Evolutionary conservation across 2,329 filamentous ascomycete species (phyloP).

Genomic region (Cordyceps sp.): DNA sequence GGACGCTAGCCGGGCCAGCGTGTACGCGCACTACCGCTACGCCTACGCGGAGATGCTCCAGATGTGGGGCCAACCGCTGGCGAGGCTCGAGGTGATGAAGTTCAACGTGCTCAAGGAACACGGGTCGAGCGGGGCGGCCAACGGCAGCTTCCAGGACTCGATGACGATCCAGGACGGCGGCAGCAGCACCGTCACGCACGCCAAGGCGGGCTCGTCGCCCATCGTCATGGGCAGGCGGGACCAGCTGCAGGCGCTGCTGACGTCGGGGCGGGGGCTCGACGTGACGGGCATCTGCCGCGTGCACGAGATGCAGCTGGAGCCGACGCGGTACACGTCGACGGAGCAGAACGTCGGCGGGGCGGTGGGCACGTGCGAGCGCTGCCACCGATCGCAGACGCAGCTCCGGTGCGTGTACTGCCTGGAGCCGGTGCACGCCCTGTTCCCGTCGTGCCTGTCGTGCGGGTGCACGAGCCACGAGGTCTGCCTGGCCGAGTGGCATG

Average conservation of each 20-base stretch:
- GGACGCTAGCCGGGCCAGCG: slow-evolving; percentile 27
- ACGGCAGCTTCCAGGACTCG: slow-evolving; percentile 18
- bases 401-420: slow-evolving; percentile 46
- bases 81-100: slow-evolving; percentile 50
- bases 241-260: slow-evolving; percentile 29
- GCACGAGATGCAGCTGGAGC: slow-evolving; percentile 46
- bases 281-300: slow-evolving; percentile 45
- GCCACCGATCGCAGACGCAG: slow-evolving; percentile 37
- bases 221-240: slow-evolving; percentile 42
- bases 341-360: slow-evolving; percentile 25
- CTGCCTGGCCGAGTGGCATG: slow-evolving; percentile 43
- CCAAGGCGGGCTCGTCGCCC: slow-evolving; percentile 26
- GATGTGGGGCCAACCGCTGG: slow-evolving; percentile 46
- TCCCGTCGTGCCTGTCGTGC: slow-evolving; percentile 43
- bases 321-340: slow-evolving; percentile 29
- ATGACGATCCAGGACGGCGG: slow-evolving; percentile 21
- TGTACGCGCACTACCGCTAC: slow-evolving; percentile 44
- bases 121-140: slow-evolving; percentile 9
- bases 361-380: slow-evolving; percentile 32
- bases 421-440: slow-evolving; percentile 42
- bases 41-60: slow-evolving; percentile 54
- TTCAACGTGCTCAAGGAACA: slow-evolving; percentile 46
- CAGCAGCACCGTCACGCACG: slow-evolving; percentile 16
- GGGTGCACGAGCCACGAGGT: slow-evolving; percentile 44
- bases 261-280: slow-evolving; percentile 40